A percentile compares a stretch with the other conserved stretches of the same genome.
Evolutionary conservation across 2,329 filamentous ascomycete species (phyloP).

Genomic region (Ceratocystis huliohia): DNA sequence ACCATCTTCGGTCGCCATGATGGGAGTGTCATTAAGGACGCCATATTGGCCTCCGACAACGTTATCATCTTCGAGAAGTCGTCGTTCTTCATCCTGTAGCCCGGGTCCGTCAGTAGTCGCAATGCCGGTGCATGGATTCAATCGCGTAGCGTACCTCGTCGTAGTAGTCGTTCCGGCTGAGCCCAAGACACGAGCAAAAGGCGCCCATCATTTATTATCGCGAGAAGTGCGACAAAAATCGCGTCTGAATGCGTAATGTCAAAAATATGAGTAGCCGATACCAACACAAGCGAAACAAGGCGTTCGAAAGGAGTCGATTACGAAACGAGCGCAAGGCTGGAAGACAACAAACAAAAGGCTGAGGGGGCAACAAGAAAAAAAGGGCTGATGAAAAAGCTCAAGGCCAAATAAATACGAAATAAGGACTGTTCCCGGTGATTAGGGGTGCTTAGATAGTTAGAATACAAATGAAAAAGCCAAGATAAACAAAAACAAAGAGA

Average conservation of each 20-base stretch:
- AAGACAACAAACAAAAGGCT: no score
- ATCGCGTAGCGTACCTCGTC: slow-evolving; percentile 12
- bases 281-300: neutral
- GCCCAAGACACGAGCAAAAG: slow-evolving; percentile 19
- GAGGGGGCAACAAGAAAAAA: no score
- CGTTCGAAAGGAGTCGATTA: no score
- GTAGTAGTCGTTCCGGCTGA: slow-evolving; percentile 11
- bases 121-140: neutral
- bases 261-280: neutral
- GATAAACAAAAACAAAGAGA: no score
- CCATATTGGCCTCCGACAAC: slow-evolving; percentile 47
- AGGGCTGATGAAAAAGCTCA: no score
- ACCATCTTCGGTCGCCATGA: slow-evolving; percentile 45
- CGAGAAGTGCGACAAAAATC: neutral
- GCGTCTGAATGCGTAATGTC: neutral
- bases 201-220: slow-evolving; percentile 13
- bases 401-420: no score
- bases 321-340: no score
- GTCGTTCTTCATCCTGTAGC: slow-evolving; percentile 43
- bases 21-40: slow-evolving; percentile 46
- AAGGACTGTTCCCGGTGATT: no score
- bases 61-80: slow-evolving; percentile 49
- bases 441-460: no score
- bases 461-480: no score
- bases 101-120: neutral